These are phyloP conservation scores for Reticulascus tulasneorum DNA, from an alignment of 2,329 filamentous ascomycete species.

Conservation along the genomic window DNA sequence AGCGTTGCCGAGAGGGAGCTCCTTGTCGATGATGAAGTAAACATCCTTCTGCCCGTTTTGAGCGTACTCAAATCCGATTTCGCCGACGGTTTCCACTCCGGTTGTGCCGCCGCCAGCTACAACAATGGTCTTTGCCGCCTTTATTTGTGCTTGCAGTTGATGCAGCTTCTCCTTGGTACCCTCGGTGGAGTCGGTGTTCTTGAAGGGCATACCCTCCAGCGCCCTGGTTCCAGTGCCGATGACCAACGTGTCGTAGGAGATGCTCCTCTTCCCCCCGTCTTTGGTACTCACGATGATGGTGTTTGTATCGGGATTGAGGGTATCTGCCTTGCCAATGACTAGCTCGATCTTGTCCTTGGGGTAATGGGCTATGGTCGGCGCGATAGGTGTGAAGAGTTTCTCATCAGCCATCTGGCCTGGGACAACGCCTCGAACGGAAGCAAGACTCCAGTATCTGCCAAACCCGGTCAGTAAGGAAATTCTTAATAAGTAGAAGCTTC, in stretches of 20 bases:
- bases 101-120: constrained; percentile 49
- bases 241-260: constrained; percentile 49
- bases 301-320: constrained; percentile 27
- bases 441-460: constrained; percentile 54
- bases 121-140: constrained; percentile 42
- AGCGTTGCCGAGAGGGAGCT: constrained; percentile 31
- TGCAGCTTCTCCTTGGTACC: constrained; percentile 36
- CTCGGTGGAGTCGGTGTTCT: constrained; percentile 37
- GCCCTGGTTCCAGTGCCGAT: constrained; percentile 48
- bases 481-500: too few relatives aligned
- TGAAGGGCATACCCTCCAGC: constrained; percentile 44
- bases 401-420: constrained; percentile 43
- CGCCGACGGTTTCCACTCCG: constrained; percentile 47
- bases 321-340: constrained; percentile 40
- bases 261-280: constrained; percentile 22
- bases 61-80: constrained; percentile 45
- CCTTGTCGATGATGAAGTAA: constrained; percentile 35
- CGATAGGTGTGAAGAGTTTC: constrained; percentile 42
- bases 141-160: constrained; percentile 31
- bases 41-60: constrained; percentile 40
- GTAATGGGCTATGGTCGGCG: constrained; percentile 41
- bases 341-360: constrained; percentile 41
- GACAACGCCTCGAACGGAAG: constrained; percentile 50
- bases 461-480: constrained; percentile 1
- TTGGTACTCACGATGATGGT: constrained; percentile 31